Percentiles rank a stretch among this genome's conserved stretches.
Conservation (phyloP, 2,329 filamentous ascomycete species). For the Penicillium sp. region DNA sequence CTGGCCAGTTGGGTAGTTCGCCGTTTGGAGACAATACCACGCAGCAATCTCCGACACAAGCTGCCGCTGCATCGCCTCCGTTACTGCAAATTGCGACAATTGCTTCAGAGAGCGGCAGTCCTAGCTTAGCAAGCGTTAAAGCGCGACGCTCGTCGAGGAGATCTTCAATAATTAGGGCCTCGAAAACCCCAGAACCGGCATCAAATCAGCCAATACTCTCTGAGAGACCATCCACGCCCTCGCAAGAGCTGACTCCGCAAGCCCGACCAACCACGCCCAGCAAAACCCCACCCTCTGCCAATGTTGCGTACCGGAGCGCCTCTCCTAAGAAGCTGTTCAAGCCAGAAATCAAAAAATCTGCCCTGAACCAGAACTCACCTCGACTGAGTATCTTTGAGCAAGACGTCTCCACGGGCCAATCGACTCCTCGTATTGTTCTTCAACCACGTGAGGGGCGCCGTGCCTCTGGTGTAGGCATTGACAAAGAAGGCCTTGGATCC, state of each 20-base stretch:
- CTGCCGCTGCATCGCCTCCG: conserved; percentile 18
- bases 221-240: conserved; percentile 34
- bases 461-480: conserved; percentile 63
- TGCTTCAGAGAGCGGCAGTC: conserved; percentile 49
- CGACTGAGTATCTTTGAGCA: conserved; percentile 49
- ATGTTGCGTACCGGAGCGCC: conserved; percentile 40
- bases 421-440: conserved; percentile 59
- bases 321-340: conserved; percentile 47
- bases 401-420: conserved; percentile 48
- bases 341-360: conserved; percentile 36
- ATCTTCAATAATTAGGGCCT: conserved; percentile 42
- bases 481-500: conserved; percentile 66
- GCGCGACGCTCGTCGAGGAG: conserved; percentile 38
- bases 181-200: conserved; percentile 40
- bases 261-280: conserved; percentile 44
- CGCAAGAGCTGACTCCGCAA: conserved; percentile 43
- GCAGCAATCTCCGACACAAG: conserved; percentile 24
- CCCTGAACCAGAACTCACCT: conserved; percentile 33
- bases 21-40: conserved; percentile 38
- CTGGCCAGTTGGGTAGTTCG: conserved; percentile 42
- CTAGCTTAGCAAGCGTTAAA: conserved; percentile 50
- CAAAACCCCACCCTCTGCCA: conserved; percentile 47
- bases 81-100: conserved; percentile 34
- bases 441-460: conserved; percentile 52
- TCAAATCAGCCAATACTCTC: conserved; percentile 36